Conservation (phyloP, 2,329 filamentous ascomycete species). For the Emmonsiellopsis sp. region DNA sequence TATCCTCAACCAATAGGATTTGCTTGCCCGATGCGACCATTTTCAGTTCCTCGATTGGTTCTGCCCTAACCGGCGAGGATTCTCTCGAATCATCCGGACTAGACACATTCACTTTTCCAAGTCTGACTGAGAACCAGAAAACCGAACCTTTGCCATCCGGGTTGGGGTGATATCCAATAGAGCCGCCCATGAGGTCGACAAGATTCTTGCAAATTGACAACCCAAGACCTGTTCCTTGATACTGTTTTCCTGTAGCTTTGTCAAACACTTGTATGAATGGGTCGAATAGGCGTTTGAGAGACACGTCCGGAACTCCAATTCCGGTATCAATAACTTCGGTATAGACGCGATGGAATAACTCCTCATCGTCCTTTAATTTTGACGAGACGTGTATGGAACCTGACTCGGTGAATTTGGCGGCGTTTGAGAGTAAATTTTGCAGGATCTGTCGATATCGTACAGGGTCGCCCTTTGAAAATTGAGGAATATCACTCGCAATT, state of each 20-base stretch:
- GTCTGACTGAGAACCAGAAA: conserved; percentile 43
- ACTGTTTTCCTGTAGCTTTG: conserved; percentile 40
- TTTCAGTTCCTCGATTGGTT: conserved; percentile 23
- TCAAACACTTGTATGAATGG: conserved; percentile 49
- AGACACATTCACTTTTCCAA: conserved; percentile 5
- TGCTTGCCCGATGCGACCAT: conserved; percentile 32
- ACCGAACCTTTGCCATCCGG: conserved; percentile 39
- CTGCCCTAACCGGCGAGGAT: conserved; percentile 8
- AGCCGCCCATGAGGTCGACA: conserved; percentile 47
- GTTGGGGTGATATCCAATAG: conserved; percentile 39
- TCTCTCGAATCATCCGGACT: neutral
- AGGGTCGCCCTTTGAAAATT: conserved; percentile 45
- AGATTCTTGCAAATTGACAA: conserved; percentile 50
- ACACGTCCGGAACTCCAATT: conserved; percentile 41
- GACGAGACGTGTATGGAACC: conserved; percentile 42
- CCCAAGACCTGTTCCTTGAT: conserved; percentile 48
- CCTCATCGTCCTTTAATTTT: conserved; percentile 32
- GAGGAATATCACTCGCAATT: conserved; percentile 40
- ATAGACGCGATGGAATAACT: conserved; percentile 32
- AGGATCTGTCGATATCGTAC: conserved; percentile 52
- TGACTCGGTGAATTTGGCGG: conserved; percentile 51
- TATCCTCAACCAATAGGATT: conserved; percentile 33
- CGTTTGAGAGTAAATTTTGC: conserved; percentile 54
- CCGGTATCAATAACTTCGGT: conserved; percentile 47
- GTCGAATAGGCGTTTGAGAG: conserved; percentile 42